These are phyloP conservation scores for Pleurotus djamor DNA, from an alignment of 768 basidiomycete genomes.

Conservation along the genomic window DNA sequence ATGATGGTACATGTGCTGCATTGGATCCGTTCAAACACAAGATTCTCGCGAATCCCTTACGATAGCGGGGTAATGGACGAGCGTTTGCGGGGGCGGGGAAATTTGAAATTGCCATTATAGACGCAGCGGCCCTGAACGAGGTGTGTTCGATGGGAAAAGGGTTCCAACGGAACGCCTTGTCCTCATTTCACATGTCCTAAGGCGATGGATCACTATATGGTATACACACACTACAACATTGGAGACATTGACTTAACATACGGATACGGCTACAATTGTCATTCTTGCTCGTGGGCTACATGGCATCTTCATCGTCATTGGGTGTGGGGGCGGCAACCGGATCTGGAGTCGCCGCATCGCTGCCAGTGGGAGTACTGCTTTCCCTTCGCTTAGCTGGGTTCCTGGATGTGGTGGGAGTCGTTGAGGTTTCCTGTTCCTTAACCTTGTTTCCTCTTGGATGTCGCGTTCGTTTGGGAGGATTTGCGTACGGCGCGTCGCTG, in stretches of 20 bases:
- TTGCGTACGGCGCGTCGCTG: slow-evolving; percentile 54
- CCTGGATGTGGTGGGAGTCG: slow-evolving; percentile 35
- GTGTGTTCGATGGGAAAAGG: too few species aligned
- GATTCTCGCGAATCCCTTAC: background rate
- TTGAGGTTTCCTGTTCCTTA: slow-evolving; percentile 7
- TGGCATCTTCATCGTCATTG: too few species aligned
- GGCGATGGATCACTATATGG: too few species aligned
- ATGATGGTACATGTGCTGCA: background rate
- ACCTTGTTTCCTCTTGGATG: slow-evolving; percentile 39
- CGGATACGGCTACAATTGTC: too few species aligned
- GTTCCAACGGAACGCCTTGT: too few species aligned
- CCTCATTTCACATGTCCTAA: too few species aligned
- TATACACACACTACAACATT: too few species aligned
- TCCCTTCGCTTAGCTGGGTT: slow-evolving; percentile 37
- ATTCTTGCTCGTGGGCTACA: too few species aligned
- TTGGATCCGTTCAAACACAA: background rate
- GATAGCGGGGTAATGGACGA: background rate
- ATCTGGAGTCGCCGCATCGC: background rate
- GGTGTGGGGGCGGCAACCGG: too few species aligned
- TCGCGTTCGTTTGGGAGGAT: slow-evolving; percentile 64
- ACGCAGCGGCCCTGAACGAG: too few species aligned
- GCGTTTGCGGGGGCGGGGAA: background rate
- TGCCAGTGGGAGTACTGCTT: slow-evolving; percentile 35
- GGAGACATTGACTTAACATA: too few species aligned
- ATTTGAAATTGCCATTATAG: background rate